Base-by-base conservation (phyloP, 495 filamentous ascomycete species). In the Talaromyces stipitatus region DNA sequence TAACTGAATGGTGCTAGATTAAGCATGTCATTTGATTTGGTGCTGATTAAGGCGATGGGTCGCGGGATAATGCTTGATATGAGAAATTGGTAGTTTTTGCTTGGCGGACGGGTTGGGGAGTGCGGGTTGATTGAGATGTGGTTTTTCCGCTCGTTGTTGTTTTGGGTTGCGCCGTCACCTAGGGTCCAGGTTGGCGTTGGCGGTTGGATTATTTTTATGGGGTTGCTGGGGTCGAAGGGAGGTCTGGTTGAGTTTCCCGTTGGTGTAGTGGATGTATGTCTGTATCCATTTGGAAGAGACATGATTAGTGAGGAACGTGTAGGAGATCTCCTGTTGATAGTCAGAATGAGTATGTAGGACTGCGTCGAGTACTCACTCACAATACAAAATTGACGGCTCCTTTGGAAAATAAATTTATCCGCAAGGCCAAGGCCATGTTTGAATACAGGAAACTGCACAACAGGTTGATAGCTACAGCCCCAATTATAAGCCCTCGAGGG, bases 1-100 rank as follows among this genome's bases (percentile, higher is more conserved):
- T 94, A 96, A 60, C 81, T 86, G 75, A 92, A 96, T 0, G 91
- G 92, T 1, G 92, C 88, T 4, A 97, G 79, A 70, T 97, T 97
- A 3, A 77, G 73, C 23, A 47, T 71, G 41, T 79, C 84, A 64
- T 86, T 83, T 56, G 75, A 79, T 28, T 72, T 69, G n/a, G 83
- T 87, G 59, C 78, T 80, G 36, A 85, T 69, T 29, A 86, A 82
- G 9, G 82, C 83, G 59, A 87, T 81, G 2, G 92, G 94, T 20
- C 92, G 80, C 0, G 92, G 92, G 22, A 95, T 82, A 61, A 97
- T 85, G 24, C 84, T 88, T 2, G 83, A 88, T 69, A 97, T 96
- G 16, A 97, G 77, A 10, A 97, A 83, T 73, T 96, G 96, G 77
- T 97, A 97, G 74, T 97, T 97, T 65, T 80, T 84, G 0, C 76